phyloP scores from a whole-genome alignment of 2,329 filamentous ascomycete genomes.

The Intubia oerlemansii region DNA sequence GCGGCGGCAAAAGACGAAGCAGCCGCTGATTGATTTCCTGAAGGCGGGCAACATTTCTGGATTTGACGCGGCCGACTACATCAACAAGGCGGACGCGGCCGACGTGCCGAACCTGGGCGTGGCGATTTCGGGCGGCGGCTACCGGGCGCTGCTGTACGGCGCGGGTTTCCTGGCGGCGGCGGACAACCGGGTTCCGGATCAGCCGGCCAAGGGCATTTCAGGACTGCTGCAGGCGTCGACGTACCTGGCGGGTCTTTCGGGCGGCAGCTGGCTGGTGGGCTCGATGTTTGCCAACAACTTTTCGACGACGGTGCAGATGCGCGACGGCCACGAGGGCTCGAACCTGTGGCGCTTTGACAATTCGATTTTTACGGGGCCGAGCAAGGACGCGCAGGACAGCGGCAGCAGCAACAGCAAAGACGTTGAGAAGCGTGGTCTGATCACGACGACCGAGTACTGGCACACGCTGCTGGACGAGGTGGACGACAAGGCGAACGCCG shows the following conservation, averaged over 20 bases:
- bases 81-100: slow-evolving; percentile 22
- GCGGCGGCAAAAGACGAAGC: slow-evolving; percentile 50
- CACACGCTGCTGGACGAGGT: slow-evolving; percentile 35
- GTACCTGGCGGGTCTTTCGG: slow-evolving; percentile 62
- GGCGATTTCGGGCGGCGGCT: slow-evolving; percentile 67
- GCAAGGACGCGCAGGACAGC: slow-evolving; percentile 9
- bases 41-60: slow-evolving; percentile 49
- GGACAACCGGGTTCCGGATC: slow-evolving; percentile 46
- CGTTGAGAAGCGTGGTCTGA: slow-evolving; percentile 6
- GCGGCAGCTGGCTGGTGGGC: slow-evolving; percentile 71
- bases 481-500: slow-evolving; percentile 34
- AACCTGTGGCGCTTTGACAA: slow-evolving; percentile 15
- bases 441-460: slow-evolving; percentile 30
- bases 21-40: slow-evolving; percentile 57
- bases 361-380: slow-evolving; percentile 15
- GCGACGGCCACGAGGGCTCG: slow-evolving; percentile 17
- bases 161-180: slow-evolving; percentile 63
- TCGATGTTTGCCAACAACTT: slow-evolving; percentile 73
- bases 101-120: slow-evolving; percentile 42
- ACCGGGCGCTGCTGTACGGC: slow-evolving; percentile 68
- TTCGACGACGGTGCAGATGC: slow-evolving; percentile 38
- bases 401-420: slow-evolving; percentile 3
- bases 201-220: slow-evolving; percentile 43
- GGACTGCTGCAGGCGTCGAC: slow-evolving; percentile 65
- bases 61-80: slow-evolving; percentile 57